phyloP scores from a whole-genome alignment of 805 yeast species.

The Saccharomyces eubayanus region DNA sequence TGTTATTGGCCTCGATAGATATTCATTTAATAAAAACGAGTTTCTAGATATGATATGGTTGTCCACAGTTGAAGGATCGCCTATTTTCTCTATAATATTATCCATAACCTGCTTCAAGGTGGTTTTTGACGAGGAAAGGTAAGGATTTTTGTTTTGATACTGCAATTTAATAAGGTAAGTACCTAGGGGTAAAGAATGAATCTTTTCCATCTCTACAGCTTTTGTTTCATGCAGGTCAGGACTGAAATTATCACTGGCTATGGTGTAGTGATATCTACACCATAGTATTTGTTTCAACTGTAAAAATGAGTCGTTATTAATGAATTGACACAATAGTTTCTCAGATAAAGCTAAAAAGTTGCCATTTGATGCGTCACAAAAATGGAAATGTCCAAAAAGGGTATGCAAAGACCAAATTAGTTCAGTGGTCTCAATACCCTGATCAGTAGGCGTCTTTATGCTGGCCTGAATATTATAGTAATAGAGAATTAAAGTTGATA shows the following conservation, averaged over 20 bases:
- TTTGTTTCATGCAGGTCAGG: slow-evolving; percentile 60
- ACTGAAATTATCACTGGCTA: slow-evolving; percentile 49
- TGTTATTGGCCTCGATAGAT: slow-evolving; percentile 40
- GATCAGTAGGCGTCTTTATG: neutral
- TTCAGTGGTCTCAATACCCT: slow-evolving; percentile 6
- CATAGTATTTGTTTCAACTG: slow-evolving; percentile 70
- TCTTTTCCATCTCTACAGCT: slow-evolving; percentile 32
- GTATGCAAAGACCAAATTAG: slow-evolving; percentile 59
- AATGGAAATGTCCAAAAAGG: slow-evolving; percentile 57
- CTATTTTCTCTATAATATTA: slow-evolving; percentile 58
- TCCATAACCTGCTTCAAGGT: slow-evolving; percentile 72
- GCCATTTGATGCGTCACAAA: slow-evolving; percentile 62
- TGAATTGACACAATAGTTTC: slow-evolving; percentile 38
- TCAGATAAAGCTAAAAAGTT: slow-evolving; percentile 55
- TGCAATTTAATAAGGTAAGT: slow-evolving; percentile 32
- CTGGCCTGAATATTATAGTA: slow-evolving; percentile 5
- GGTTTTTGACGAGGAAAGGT: slow-evolving; percentile 45
- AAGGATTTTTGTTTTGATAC: slow-evolving; percentile 45
- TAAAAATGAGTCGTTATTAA: slow-evolving; percentile 43
- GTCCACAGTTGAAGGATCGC: slow-evolving; percentile 46
- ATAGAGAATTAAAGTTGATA: slow-evolving; percentile 13
- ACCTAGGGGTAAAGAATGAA: slow-evolving; percentile 26
- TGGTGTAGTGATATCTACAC: slow-evolving; percentile 65
- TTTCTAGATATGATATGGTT: slow-evolving; percentile 41
- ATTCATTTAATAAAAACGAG: slow-evolving; percentile 37